A percentile compares a stretch with the other conserved stretches of the same genome.
Conservation (phyloP, 1,139 yeast species). For the Debaryomycetaceae sp. region DNA sequence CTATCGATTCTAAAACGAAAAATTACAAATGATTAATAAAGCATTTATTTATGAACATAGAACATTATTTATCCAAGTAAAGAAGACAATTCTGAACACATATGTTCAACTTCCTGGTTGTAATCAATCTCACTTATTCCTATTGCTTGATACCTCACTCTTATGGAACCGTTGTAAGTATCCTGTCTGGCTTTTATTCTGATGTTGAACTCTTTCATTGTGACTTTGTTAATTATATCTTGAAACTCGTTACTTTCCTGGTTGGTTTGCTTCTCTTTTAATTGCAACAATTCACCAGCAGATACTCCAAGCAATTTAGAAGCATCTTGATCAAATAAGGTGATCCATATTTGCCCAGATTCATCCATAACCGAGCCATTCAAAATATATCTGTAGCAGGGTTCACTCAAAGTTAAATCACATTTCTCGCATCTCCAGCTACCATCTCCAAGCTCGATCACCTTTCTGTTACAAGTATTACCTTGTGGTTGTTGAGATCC, state of each 20-base stretch:
- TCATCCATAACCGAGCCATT: constrained; percentile 71
- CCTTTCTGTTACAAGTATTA: constrained; percentile 75
- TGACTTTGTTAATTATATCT: constrained; percentile 47
- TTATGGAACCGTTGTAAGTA: constrained; percentile 70
- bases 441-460: constrained; percentile 66
- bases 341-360: constrained; percentile 83
- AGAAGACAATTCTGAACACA: constrained; percentile 50
- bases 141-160: constrained; percentile 72
- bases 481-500: constrained; percentile 16
- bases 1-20: constrained; percentile 37
- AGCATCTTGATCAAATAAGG: constrained; percentile 86
- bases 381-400: constrained; percentile 76
- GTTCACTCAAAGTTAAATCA: constrained; percentile 62
- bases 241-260: constrained; percentile 47
- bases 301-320: constrained; percentile 59
- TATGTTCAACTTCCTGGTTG: constrained; percentile 57
- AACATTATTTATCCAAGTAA: constrained; percentile 21
- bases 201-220: constrained; percentile 69
- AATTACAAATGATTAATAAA: constrained; percentile 3
- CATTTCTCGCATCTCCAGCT: constrained; percentile 95
- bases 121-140: constrained; percentile 56
- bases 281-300: constrained; percentile 63
- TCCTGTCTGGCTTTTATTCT: constrained; percentile 83
- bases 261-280: constrained; percentile 39
- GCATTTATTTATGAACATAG: constrained; percentile 1